Evolutionary conservation across 768 basidiomycete genomes (phyloP).

Genomic region (Trametes elegans): DNA sequence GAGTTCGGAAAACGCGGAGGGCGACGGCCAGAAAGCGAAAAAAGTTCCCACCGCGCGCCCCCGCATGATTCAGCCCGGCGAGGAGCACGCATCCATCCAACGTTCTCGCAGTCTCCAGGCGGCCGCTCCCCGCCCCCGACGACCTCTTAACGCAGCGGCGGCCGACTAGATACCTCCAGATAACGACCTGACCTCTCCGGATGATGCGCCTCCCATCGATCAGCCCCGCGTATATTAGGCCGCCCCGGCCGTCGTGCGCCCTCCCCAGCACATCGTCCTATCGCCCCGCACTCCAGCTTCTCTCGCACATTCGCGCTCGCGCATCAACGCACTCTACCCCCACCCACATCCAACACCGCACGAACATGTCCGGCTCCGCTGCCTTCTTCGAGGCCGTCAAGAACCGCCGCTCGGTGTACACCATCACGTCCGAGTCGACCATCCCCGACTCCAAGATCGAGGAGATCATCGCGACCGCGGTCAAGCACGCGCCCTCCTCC

Average conservation of each 20-base stretch:
- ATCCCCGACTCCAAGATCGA: slow-evolving; percentile 23
- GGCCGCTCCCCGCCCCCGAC: too few species aligned
- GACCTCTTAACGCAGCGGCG: too few species aligned
- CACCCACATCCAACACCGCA: neutral
- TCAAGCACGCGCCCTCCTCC: slow-evolving; percentile 23
- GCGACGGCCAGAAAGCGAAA: too few species aligned
- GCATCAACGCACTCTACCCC: neutral
- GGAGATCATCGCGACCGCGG: slow-evolving; percentile 20
- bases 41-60: too few species aligned
- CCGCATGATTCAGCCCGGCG: too few species aligned
- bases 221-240: neutral
- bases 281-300: neutral
- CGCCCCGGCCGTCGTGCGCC: neutral
- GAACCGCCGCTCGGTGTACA: slow-evolving; percentile 22
- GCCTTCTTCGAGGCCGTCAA: slow-evolving; percentile 23
- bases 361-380: slow-evolving; percentile 15
- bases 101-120: too few species aligned
- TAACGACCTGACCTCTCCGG: neutral
- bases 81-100: too few species aligned
- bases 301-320: neutral
- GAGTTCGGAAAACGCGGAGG: too few species aligned
- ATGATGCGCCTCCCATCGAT: slow-evolving; percentile 9
- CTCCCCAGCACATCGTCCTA: neutral
- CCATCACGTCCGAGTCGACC: slow-evolving; percentile 19
- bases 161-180: too few species aligned